These are phyloP conservation scores for Fusarium piperis DNA, from an alignment of 2,329 filamentous ascomycete genomes.

Conservation along the genomic window DNA sequence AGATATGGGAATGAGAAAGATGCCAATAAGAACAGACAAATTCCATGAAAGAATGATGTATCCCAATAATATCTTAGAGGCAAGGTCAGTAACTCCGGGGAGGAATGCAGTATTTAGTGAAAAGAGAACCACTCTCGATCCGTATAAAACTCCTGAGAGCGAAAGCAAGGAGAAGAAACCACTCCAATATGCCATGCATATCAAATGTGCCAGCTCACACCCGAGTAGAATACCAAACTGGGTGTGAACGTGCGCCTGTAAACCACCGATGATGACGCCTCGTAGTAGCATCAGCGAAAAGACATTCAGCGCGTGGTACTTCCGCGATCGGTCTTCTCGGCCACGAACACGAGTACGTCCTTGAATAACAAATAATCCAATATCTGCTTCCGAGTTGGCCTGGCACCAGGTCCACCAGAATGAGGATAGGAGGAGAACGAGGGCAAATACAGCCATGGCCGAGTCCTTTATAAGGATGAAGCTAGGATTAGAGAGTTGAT, in stretches of 20 bases:
- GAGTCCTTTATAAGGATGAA: conserved; percentile 35
- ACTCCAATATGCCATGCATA: neutral
- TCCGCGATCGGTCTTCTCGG: fast-evolving
- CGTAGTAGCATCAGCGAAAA: conserved; percentile 27
- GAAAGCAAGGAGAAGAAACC: neutral
- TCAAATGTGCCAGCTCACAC: conserved; percentile 19
- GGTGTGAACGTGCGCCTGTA: conserved; percentile 5
- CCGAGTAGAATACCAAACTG: conserved; percentile 19
- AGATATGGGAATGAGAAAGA: neutral
- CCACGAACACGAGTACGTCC: too few species aligned
- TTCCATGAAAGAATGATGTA: conserved; percentile 19
- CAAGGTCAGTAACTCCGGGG: neutral
- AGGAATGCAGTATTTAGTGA: conserved; percentile 12
- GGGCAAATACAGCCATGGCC: conserved; percentile 47
- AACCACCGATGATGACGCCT: conserved; percentile 18
- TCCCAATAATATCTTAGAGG: neutral
- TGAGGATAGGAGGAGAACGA: conserved; percentile 33
- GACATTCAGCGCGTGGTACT: conserved; percentile 2
- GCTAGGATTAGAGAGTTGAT: conserved; percentile 62
- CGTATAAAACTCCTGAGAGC: neutral
- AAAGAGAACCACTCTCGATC: conserved; percentile 2
- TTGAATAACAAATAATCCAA: conserved; percentile 7
- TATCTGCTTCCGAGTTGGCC: neutral
- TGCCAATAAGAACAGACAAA: neutral
- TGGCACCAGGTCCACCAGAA: conserved; percentile 42